Base-by-base conservation (phyloP, 768 basidiomycete genomes). In the Russula griseocarnosa region DNA sequence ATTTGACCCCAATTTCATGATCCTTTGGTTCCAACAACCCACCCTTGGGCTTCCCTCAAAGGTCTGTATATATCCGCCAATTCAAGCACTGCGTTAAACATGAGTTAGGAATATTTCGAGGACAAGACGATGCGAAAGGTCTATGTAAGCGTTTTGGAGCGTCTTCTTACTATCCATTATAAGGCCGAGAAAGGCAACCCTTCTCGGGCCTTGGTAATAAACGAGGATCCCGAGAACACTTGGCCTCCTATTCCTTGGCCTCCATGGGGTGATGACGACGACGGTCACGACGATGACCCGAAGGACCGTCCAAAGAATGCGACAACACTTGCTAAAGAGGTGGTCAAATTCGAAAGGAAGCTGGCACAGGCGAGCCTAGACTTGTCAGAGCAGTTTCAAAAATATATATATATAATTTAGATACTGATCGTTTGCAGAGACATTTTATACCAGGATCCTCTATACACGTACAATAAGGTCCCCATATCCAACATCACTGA, bases 161-260 rank as follows among this genome's bases (percentile, higher is more conserved):
- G 82, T 22, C 77, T 96, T 18, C 79, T 98, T 28, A 67, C 79
- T 24, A 76, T 81, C 5, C 75, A 94, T 5, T 81, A 82, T 40
- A 78, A 82, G 20, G 78, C 81, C 20, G 68, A 79, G 53, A 74
- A 78, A 20, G 73, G 75, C 18, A 58, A 57, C 26, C 34, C 7
- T 32, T 5, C 38, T 34, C 53, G 50, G 50, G 22, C 40, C 66
- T 75, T 42, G 22, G 63, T 49, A 53, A 60, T 55, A 55, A 60
- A 80, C 59, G 77, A 77, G 55, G 78, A 78, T 66, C 75, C 69
- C 9, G 71, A 59, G 68, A 79, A 76, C 53, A 77, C 83, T 32
- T 90, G 87, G 88, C 90, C 89, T 49, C 87, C 87, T 44, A 86
- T 88, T 87, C 86, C 88, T 18, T 88, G 88, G 88, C 88, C 90